Percentiles rank a stretch among this genome's conserved stretches.
phyloP scores from a whole-genome alignment of 177 flowering plant species.

The Vitis hybrid region DNA sequence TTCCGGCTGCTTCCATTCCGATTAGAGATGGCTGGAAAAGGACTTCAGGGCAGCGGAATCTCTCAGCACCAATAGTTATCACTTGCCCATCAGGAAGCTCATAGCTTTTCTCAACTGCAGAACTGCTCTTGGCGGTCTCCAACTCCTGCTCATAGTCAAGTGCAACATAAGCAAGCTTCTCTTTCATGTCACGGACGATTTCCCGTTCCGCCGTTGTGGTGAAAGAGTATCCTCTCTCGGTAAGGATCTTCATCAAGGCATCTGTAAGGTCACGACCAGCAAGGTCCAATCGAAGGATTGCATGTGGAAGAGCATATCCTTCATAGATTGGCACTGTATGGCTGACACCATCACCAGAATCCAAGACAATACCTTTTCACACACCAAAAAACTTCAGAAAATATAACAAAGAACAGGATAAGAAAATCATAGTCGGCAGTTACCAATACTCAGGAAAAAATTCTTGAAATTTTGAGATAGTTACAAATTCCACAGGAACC shows the following conservation, averaged over 20 bases:
- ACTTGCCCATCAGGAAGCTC: slow-evolving; percentile 37
- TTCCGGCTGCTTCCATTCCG: slow-evolving; percentile 25
- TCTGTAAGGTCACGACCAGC: slow-evolving; percentile 36
- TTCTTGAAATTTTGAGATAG: too few species aligned
- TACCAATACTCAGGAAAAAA: neutral
- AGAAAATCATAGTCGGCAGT: neutral
- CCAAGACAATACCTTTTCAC: slow-evolving; percentile 25
- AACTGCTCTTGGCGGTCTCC: slow-evolving; percentile 33
- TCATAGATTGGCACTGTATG: slow-evolving; percentile 33
- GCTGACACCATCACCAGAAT: slow-evolving; percentile 34
- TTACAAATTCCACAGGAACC: too few species aligned
- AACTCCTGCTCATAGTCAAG: slow-evolving; percentile 32
- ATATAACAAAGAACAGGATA: neutral
- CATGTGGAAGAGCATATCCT: slow-evolving; percentile 33
- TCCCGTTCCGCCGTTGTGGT: slow-evolving; percentile 35
- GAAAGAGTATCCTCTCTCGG: slow-evolving; percentile 35
- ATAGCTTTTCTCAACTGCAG: slow-evolving; percentile 31
- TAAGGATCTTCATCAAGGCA: slow-evolving; percentile 29
- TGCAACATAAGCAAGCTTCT: slow-evolving; percentile 33
- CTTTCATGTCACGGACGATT: slow-evolving; percentile 38
- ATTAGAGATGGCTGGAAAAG: slow-evolving; percentile 27
- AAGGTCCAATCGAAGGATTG: slow-evolving; percentile 29
- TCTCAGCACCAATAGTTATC: slow-evolving; percentile 30
- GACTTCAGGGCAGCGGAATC: slow-evolving; percentile 30
- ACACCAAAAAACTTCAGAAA: neutral